A percentile compares a stretch with the other conserved stretches of the same genome.
These are phyloP conservation scores for Telopea speciosissima DNA, from an alignment of 177 flowering plant species.

Conservation along the genomic window DNA sequence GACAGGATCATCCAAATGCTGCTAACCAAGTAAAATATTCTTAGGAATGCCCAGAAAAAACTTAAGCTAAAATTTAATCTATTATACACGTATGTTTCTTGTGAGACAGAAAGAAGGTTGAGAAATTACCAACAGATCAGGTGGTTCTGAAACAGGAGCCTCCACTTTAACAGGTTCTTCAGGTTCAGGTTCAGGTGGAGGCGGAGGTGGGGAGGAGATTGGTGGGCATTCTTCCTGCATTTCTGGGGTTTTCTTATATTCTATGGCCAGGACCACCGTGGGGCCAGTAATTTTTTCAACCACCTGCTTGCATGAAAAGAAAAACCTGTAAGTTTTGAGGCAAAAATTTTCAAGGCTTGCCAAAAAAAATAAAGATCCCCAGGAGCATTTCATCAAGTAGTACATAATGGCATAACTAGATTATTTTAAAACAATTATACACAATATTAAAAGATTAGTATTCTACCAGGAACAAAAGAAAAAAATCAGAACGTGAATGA, in stretches of 20 bases:
- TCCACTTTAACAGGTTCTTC: constrained; percentile 65
- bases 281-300: constrained; percentile 43
- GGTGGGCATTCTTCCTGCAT: constrained; percentile 44
- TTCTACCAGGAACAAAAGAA: too few relatives aligned
- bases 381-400: too few relatives aligned
- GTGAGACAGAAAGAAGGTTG: neutral
- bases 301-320: constrained; percentile 29
- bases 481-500: too few relatives aligned
- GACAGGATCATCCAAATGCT: constrained; percentile 63
- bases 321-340: neutral
- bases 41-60: constrained; percentile 4
- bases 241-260: constrained; percentile 58
- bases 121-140: constrained; percentile 66
- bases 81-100: neutral
- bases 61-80: neutral
- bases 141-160: constrained; percentile 49
- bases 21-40: constrained; percentile 19
- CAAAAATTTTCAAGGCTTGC: neutral
- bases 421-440: too few relatives aligned
- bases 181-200: constrained; percentile 54
- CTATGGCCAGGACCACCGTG: constrained; percentile 70
- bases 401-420: too few relatives aligned
- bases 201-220: constrained; percentile 43
- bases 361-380: neutral
- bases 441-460: too few relatives aligned